Base-by-base conservation (phyloP, 352 stramenopile genomes). In the Plasmopara viticola region DNA sequence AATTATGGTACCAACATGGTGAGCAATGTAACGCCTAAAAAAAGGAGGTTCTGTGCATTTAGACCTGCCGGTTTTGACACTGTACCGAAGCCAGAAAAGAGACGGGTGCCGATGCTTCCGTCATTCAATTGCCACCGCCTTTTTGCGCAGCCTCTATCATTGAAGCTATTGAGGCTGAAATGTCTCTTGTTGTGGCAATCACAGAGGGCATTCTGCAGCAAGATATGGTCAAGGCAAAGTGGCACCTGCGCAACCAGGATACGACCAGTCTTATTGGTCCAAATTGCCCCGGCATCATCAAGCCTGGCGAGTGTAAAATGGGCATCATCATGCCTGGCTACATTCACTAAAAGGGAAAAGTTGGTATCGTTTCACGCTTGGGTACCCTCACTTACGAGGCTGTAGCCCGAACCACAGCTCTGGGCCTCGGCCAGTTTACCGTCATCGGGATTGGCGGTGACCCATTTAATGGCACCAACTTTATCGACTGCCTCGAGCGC, bases 201-300 rank as follows among this genome's bases (percentile, higher is more conserved):
- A 99, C 97, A 6, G 97, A 99, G 71, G 97, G 97, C 48, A 97
- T 99, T 61, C 97, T 97, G 34, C 96, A 99, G 76, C 88, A 99
- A 72, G 97, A 99, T 71, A 99, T 99, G 97, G 96, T 98, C 48
- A 96, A 94, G 70, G 83, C 98, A 63, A 99, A 99, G 78, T 93
- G 94, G 68, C 84, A 95, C 62, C 66, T 99, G 52, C 80, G 84
- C 50, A 80, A 86, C 50, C 95, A 99, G 67, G 94, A 69, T 56
- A 93, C 74, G 37, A 98, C 96, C 49, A 84, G 97, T 40, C 82
- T 99, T 31, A 99, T 99, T 62, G 97, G 97, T 34, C 97, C 97
- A 40, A 99, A 99, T 84, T 99, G 97, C 83, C 97, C 97, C 31
- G 97, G 97, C 59, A 99, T 99, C 66, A 99, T 99, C 85, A 99